phyloP scores from a whole-genome alignment of 352 stramenopile species.

The Globisporangium iwayamae region DNA sequence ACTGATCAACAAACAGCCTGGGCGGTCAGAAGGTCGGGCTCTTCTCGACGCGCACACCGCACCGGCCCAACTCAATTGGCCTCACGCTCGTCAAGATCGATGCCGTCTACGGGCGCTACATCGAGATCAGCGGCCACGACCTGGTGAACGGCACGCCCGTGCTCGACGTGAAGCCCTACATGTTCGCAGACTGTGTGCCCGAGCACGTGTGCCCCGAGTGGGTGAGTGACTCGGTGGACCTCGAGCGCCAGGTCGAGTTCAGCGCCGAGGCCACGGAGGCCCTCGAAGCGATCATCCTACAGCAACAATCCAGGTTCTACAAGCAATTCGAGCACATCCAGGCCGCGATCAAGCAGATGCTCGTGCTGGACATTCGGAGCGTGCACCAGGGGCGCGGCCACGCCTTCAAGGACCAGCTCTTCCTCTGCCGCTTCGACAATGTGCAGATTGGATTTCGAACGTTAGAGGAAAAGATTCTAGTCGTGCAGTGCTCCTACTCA shows the following conservation, averaged over 20 bases:
- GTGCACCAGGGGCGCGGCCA: constrained; percentile 74
- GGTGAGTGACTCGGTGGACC: constrained; percentile 58
- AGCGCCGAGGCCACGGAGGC: constrained; percentile 29
- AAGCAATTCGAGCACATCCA: constrained; percentile 43
- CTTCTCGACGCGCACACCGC: constrained; percentile 95
- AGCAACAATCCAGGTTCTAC: constrained; percentile 65
- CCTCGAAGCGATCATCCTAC: constrained; percentile 38
- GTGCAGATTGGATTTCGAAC: constrained; percentile 76
- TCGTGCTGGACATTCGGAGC: constrained; percentile 80
- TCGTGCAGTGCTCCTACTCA: constrained; percentile 46
- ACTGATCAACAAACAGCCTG: constrained; percentile 24
- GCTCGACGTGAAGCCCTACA: constrained; percentile 98
- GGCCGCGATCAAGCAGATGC: constrained; percentile 72
- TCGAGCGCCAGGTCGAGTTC: constrained; percentile 54
- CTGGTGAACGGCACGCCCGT: constrained; percentile 96
- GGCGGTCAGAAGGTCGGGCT: constrained; percentile 88
- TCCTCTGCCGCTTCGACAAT: constrained; percentile 74
- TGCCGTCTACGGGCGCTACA: constrained; percentile 62
- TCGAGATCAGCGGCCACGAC: constrained; percentile 92
- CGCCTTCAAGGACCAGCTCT: constrained; percentile 45
- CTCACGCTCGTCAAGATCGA: constrained; percentile 91
- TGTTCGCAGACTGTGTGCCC: constrained; percentile 76
- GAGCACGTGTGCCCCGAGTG: constrained; percentile 61
- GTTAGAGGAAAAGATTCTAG: constrained; percentile 59
- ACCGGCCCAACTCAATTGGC: constrained; percentile 95